Evolutionary conservation across 352 stramenopile species (phyloP).

Genomic region (Pythium periplocum): DNA sequence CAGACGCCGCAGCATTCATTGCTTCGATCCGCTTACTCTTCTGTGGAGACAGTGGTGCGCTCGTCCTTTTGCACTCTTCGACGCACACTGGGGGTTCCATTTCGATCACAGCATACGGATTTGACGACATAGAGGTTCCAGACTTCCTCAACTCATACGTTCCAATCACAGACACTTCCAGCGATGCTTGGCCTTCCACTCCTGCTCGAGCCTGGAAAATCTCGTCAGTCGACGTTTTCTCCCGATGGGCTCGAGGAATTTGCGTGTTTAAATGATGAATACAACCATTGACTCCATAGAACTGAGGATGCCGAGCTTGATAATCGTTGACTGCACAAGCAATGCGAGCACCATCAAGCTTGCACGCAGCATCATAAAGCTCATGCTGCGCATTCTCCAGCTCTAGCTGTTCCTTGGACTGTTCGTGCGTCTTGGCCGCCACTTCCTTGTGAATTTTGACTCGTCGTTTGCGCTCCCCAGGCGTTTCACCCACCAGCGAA

Average conservation of each 20-base stretch:
- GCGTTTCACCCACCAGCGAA: conserved; percentile 51
- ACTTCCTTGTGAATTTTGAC: conserved; percentile 54
- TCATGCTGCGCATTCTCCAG: conserved; percentile 63
- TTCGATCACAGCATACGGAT: conserved; percentile 59
- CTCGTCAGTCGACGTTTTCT: conserved; percentile 50
- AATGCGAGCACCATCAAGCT: conserved; percentile 64
- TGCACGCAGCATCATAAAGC: conserved; percentile 57
- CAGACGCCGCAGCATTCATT: conserved; percentile 24
- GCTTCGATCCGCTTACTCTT: conserved; percentile 44
- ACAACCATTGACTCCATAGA: conserved; percentile 77
- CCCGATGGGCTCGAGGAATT: conserved; percentile 48
- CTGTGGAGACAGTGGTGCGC: conserved; percentile 31
- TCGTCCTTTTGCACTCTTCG: conserved; percentile 48
- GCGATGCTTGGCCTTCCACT: conserved; percentile 49
- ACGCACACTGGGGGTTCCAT: conserved; percentile 48
- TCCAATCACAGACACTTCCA: conserved; percentile 53
- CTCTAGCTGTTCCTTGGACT: conserved; percentile 55
- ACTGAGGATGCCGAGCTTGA: conserved; percentile 49
- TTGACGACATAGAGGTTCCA: conserved; percentile 23
- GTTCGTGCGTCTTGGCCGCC: conserved; percentile 46
- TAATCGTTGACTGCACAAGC: conserved; percentile 62
- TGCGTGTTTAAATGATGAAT: conserved; percentile 66
- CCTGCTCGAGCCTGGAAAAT: conserved; percentile 44
- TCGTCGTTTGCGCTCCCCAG: conserved; percentile 39
- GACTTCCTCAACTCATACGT: conserved; percentile 25